These are phyloP conservation scores for Pichia sp. DNA, from an alignment of 1,139 yeast species.

Conservation along the genomic window DNA sequence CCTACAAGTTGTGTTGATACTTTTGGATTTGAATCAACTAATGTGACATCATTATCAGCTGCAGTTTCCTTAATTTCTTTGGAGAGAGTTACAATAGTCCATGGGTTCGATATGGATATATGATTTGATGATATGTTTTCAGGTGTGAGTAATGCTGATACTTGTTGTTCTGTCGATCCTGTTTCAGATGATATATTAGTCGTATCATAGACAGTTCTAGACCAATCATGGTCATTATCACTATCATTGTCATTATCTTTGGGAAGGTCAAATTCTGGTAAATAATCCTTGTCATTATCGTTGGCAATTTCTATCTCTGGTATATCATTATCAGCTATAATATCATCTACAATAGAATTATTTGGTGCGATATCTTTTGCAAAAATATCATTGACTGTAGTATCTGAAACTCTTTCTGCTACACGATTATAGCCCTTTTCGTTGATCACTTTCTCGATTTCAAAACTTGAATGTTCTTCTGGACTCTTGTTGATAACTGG, in stretches of 20 bases:
- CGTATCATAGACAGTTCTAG: constrained; percentile 19
- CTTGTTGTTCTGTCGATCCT: background rate
- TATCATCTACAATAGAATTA: background rate
- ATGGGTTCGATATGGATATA: constrained; percentile 29
- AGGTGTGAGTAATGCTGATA: background rate
- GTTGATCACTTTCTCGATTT: background rate
- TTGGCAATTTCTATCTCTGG: background rate
- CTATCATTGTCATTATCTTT: background rate
- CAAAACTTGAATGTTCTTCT: background rate
- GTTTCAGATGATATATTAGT: constrained; percentile 2
- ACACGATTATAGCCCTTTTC: background rate
- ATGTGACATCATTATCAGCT: background rate
- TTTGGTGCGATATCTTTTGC: background rate
- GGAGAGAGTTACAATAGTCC: constrained; percentile 23
- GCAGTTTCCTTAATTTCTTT: constrained; percentile 2
- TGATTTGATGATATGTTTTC: constrained; percentile 12
- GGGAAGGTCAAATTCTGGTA: background rate
- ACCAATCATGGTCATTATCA: constrained; percentile 15
- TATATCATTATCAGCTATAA: background rate
- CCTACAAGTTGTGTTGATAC: background rate
- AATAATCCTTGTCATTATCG: background rate
- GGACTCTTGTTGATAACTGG: background rate
- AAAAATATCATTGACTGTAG: background rate
- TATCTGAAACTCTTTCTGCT: background rate
- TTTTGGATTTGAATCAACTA: background rate